Evolutionary conservation across 805 yeast species (phyloP), one percentile per base, ranked within the genome.

Genomic region (Zygosaccharomyces lentus): DNA sequence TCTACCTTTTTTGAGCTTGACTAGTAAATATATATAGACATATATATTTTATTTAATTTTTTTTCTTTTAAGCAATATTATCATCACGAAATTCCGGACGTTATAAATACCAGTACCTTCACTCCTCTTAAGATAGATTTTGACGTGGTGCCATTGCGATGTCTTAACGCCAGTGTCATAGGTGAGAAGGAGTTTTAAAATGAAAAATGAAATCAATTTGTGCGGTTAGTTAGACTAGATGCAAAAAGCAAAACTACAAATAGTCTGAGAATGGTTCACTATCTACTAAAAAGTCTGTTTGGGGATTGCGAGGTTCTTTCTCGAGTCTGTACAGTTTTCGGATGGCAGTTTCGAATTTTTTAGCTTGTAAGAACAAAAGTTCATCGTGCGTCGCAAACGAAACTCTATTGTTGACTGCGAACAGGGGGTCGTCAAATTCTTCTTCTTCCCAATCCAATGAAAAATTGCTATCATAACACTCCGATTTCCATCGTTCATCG

Each of bases 391-490:
- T 46, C 26, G 45, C 46, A 21, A 40, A 45, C 7, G 55, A 54
- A n/a, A 50, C 47, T 12, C 37, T 38, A 27, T 38, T 39, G 8
- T 15, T 44, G 35, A 35, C 46, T 17, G 17, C 31, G 34, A 34
- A 26, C 7, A 29, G 34, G 34, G 41, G 40, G 21, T 25, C 39
- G 25, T 64, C 67, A 35, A 64, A 58, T 21, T 62, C 67, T 3
- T 52, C 49, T 45, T 66, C 70, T 37, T 66, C 70, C 68, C 69
- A 66, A 44, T 58, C 46, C 6, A 59, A 34, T 3, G 54, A 49
- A 15, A 50, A 55, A n/a, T 56, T 58, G n/a, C 48, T 49, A 13
- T 53, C 51, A 39, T 49, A 62, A 43, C 64, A 64, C 10, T 50
- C 43, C 2, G 55, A 45, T 24, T 48, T 52, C 56, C 58, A 54